Conservation (phyloP, 164 flowering plant species). For the Vitis cinerea region DNA sequence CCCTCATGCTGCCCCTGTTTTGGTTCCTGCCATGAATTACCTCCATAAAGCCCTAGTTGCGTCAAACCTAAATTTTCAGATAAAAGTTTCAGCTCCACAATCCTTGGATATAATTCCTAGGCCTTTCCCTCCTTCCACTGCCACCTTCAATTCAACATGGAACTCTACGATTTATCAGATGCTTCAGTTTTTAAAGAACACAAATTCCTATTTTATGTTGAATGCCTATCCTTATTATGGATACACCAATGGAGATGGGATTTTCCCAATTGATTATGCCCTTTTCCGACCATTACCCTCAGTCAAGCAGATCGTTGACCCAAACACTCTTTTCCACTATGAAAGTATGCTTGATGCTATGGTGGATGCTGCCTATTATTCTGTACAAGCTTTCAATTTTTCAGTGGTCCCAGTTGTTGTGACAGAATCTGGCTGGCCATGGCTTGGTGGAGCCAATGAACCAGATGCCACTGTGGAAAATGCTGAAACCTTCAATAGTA, state of each 20-base stretch:
- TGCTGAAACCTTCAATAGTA: constrained; percentile 63
- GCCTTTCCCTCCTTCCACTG: constrained; percentile 91
- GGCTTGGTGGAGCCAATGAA: constrained; percentile 74
- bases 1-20: constrained; percentile 68
- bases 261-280: constrained; percentile 89
- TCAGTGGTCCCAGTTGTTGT: constrained; percentile 72
- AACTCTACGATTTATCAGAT: constrained; percentile 70
- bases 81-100: constrained; percentile 66
- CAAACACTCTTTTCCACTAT: constrained; percentile 86
- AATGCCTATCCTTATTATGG: constrained; percentile 91
- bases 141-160: constrained; percentile 76
- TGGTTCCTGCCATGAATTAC: constrained; percentile 73
- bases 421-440: constrained; percentile 97
- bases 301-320: constrained; percentile 85
- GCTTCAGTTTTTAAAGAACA: constrained; percentile 78
- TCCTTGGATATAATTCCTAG: constrained; percentile 73
- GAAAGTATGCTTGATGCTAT: constrained; percentile 91
- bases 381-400: constrained; percentile 68
- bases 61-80: constrained; percentile 44
- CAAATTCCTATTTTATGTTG: constrained; percentile 75
- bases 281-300: constrained; percentile 66
- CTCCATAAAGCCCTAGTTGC: constrained; percentile 71
- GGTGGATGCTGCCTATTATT: constrained; percentile 92
- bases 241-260: constrained; percentile 63
- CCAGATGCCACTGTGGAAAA: constrained; percentile 77